Conservation (phyloP, 768 basidiomycete genomes). For the Calvatia gigantea region DNA sequence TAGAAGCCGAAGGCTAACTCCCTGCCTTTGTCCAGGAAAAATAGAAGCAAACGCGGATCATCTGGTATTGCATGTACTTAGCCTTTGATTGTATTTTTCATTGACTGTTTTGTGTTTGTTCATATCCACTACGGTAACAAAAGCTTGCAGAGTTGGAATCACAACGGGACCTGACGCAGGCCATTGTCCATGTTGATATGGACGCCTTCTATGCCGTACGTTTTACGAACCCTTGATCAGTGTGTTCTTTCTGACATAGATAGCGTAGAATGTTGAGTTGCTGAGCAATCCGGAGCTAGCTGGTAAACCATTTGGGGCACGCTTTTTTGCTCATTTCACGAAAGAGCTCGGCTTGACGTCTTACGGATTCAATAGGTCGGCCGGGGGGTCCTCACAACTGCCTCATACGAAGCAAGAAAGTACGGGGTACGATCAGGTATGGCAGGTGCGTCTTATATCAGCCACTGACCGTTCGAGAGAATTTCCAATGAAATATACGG, state of each 20-base stretch:
- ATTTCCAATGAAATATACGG: background rate
- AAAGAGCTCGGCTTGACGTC: constrained; percentile 15
- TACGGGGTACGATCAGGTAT: constrained; percentile 92
- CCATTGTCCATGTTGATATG: constrained; percentile 93
- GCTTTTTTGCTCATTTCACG: constrained; percentile 20
- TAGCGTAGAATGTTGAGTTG: constrained; percentile 60
- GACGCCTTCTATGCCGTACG: constrained; percentile 83
- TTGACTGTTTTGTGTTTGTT: background rate
- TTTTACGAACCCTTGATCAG: background rate
- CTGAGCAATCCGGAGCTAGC: constrained; percentile 59
- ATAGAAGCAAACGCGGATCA: constrained; percentile 68
- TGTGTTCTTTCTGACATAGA: background rate
- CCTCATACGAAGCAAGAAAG: constrained; percentile 89
- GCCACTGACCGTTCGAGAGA: background rate
- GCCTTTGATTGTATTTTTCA: background rate
- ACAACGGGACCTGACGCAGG: constrained; percentile 74
- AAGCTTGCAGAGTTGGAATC: constrained; percentile 72
- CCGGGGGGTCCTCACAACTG: constrained; percentile 80
- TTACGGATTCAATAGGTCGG: constrained; percentile 50
- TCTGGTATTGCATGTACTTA: constrained; percentile 38
- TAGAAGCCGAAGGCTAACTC: constrained; percentile 16
- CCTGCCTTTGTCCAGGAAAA: constrained; percentile 34
- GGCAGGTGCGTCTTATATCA: constrained; percentile 55
- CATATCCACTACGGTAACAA: background rate
- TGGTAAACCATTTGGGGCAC: constrained; percentile 73